Evolutionary conservation across 2,329 filamentous ascomycete species (phyloP).

Genomic region (Dactylella cylindrospora): DNA sequence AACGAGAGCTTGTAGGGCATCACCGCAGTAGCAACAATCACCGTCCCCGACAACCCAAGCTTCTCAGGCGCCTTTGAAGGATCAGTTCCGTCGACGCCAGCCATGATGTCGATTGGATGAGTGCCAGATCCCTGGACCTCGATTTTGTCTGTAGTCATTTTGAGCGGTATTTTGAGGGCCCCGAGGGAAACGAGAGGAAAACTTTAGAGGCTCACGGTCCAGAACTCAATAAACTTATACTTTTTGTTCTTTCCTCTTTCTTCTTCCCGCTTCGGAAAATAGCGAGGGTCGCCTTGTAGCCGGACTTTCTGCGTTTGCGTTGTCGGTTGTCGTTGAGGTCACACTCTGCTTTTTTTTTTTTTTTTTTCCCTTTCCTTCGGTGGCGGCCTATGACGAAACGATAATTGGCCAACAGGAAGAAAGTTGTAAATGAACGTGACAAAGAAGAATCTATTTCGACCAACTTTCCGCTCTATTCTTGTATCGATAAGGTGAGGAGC

Average conservation of each 20-base stretch:
- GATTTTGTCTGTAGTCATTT: constrained; percentile 34
- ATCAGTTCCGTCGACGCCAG: constrained; percentile 52
- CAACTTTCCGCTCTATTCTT: constrained; percentile 12
- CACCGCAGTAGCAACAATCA: constrained; percentile 66
- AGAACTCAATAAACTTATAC: constrained; percentile 9
- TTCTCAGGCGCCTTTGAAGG: constrained; percentile 61
- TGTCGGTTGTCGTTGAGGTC: constrained; percentile 12
- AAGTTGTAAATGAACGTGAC: constrained; percentile 11
- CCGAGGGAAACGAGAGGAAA: too few species aligned
- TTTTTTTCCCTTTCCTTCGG: constrained; percentile 8
- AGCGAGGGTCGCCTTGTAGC: too few species aligned
- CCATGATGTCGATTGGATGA: constrained; percentile 36
- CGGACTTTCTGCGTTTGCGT: background rate
- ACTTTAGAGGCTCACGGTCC: constrained; percentile 5
- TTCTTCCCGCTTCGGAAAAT: too few species aligned
- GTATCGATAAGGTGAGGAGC: constrained; percentile 6
- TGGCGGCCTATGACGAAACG: constrained; percentile 30
- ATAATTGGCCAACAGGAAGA: background rate
- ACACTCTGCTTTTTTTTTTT: constrained; percentile 6
- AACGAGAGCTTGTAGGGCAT: constrained; percentile 63
- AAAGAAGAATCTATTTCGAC: constrained; percentile 26
- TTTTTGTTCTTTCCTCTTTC: too few species aligned
- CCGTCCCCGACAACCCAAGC: constrained; percentile 62
- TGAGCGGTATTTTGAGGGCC: background rate
- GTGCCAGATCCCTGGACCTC: constrained; percentile 24